Percentiles rank a stretch among this genome's conserved stretches.
Evolutionary conservation across 208 protist species (phyloP).

Genomic region (Trypanosoma theileri): DNA sequence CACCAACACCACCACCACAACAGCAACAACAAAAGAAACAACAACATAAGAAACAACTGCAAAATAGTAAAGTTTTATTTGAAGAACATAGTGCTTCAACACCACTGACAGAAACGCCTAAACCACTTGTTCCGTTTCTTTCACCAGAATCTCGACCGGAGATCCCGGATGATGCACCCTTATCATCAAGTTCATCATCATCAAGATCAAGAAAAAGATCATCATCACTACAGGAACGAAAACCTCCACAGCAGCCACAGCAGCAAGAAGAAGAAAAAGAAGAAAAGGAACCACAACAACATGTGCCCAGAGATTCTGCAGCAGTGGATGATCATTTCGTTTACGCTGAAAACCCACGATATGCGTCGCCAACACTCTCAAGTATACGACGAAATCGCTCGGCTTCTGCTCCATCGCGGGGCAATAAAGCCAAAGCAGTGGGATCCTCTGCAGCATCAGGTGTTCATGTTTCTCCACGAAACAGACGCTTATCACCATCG

Average conservation of each 20-base stretch:
- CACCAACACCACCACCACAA: background rate
- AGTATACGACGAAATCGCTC: constrained; percentile 12
- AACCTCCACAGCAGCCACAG: background rate
- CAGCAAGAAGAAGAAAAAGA: background rate
- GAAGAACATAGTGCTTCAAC: no score
- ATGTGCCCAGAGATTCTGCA: background rate
- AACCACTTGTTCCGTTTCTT: no score
- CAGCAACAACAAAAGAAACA: no score
- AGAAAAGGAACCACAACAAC: background rate
- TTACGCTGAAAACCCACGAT: background rate
- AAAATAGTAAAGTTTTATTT: no score
- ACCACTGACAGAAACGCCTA: no score
- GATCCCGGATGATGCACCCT: no score
- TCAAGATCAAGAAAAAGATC: background rate
- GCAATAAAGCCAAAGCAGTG: background rate
- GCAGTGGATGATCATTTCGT: background rate
- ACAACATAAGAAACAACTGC: no score
- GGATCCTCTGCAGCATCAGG: background rate
- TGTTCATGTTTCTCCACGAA: background rate
- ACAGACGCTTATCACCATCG: background rate
- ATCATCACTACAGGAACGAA: background rate
- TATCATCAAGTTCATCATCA: background rate
- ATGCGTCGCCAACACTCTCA: constrained; percentile 27
- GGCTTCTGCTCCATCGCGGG: background rate
- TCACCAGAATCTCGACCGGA: no score